Evolutionary conservation across 371 early-diverging fungal genomes (phyloP).

Genomic region (Mucor racemosus): DNA sequence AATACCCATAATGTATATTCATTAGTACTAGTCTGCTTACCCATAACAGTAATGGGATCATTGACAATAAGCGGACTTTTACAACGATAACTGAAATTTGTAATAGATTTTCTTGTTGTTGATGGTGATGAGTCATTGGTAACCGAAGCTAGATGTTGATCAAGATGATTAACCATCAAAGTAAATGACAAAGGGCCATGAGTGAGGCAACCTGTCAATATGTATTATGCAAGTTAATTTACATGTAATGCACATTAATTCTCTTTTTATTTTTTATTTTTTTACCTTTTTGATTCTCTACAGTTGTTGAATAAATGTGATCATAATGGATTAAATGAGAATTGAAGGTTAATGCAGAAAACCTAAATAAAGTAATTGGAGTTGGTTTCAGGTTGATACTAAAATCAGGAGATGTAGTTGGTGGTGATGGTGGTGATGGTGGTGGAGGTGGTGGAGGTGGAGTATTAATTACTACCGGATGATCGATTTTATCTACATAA

Average conservation of each 20-base stretch:
- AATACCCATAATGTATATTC: slow-evolving; percentile 69
- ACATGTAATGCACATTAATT: not conserved
- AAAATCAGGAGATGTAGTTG: slow-evolving; percentile 49
- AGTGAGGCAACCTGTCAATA: slow-evolving; percentile 58
- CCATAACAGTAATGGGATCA: slow-evolving; percentile 48
- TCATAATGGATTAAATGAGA: slow-evolving; percentile 86
- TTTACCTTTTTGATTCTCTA: slow-evolving; percentile 71
- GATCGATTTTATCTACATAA: not conserved
- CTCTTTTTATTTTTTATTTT: not conserved
- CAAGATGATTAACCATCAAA: slow-evolving; percentile 63
- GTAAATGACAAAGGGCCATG: slow-evolving; percentile 83
- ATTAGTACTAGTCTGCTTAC: slow-evolving; percentile 13
- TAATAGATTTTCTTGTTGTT: slow-evolving; percentile 22
- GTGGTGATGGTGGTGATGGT: not conserved
- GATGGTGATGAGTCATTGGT: not conserved
- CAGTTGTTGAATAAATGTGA: slow-evolving; percentile 60
- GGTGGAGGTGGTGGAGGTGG: not conserved
- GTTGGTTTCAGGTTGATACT: slow-evolving; percentile 55
- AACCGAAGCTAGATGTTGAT: slow-evolving; percentile 24
- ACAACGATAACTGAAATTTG: slow-evolving; percentile 67
- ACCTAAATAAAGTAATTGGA: slow-evolving; percentile 75
- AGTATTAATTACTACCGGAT: not conserved
- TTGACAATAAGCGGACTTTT: slow-evolving; percentile 67
- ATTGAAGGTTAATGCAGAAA: slow-evolving; percentile 84
- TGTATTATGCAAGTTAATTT: not conserved